Evolutionary conservation across 371 early-diverging fungal genomes (phyloP).

Genomic region (Mortierella sp.): DNA sequence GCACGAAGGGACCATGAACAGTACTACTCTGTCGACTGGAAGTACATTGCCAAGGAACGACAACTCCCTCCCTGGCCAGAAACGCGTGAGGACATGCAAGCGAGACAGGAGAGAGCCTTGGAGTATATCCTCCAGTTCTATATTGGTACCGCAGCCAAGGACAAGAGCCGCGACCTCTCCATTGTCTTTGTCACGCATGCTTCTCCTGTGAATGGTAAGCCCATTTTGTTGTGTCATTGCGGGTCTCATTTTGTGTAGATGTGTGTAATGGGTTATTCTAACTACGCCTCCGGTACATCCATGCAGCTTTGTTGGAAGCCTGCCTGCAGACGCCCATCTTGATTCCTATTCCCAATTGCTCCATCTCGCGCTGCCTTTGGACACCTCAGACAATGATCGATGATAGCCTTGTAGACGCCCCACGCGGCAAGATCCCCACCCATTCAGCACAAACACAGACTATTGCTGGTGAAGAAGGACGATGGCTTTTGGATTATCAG

Average conservation of each 20-base stretch:
- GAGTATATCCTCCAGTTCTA: constrained; percentile 23
- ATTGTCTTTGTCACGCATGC: constrained; percentile 51
- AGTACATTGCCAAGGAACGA: constrained; percentile 30
- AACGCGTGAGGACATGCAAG: constrained; percentile 43
- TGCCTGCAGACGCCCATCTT: constrained; percentile 43
- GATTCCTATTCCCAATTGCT: constrained; percentile 43
- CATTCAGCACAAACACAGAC: constrained; percentile 15
- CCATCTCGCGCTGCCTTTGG: constrained; percentile 52
- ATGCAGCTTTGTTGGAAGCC: constrained; percentile 35
- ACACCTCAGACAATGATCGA: constrained; percentile 5
- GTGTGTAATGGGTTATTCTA: no score
- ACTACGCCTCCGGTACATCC: no score
- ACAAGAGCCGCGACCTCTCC: constrained; percentile 27
- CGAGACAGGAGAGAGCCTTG: constrained; percentile 21
- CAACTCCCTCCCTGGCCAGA: constrained; percentile 46
- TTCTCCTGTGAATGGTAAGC: constrained; percentile 49
- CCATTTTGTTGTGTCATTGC: neutral
- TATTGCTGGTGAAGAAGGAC: constrained; percentile 26
- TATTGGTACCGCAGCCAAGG: neutral
- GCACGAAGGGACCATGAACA: constrained; percentile 38
- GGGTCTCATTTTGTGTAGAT: neutral
- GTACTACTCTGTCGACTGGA: constrained; percentile 51
- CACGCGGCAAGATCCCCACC: constrained; percentile 4
- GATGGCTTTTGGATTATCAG: constrained; percentile 43
- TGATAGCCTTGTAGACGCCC: neutral